Conservation (phyloP, 2,329 filamentous ascomycete species). For the Colletotrichum navitas region DNA sequence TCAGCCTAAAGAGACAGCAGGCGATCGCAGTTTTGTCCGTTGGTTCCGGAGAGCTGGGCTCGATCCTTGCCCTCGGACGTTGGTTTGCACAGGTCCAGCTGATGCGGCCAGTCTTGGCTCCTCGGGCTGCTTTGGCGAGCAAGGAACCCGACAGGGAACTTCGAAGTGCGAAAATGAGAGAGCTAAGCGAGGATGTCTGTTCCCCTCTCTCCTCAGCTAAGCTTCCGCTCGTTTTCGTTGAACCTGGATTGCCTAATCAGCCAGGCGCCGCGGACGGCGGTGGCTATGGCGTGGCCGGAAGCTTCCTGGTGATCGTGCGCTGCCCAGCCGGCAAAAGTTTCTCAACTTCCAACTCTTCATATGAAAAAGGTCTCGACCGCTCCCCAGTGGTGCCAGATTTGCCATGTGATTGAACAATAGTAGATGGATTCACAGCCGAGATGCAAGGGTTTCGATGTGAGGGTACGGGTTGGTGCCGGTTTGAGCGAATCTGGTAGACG, state of each 20-base stretch:
- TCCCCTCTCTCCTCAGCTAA: neutral
- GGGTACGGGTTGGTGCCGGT: no score
- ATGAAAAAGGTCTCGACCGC: neutral
- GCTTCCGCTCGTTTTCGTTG: neutral
- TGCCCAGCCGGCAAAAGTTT: neutral
- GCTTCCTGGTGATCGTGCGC: neutral
- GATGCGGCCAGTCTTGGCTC: conserved; percentile 23
- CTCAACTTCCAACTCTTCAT: no score
- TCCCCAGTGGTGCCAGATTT: neutral
- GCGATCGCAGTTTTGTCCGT: neutral
- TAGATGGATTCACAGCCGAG: neutral
- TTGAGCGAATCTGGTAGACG: neutral
- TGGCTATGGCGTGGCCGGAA: conserved; percentile 13
- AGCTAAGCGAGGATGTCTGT: neutral
- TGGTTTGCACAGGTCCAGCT: conserved; percentile 5
- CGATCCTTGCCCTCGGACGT: conserved; percentile 20
- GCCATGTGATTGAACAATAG: neutral
- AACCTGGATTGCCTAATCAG: neutral
- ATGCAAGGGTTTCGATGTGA: neutral
- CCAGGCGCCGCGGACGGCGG: neutral
- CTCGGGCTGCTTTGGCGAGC: neutral
- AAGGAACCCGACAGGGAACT: neutral
- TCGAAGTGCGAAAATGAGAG: conserved; percentile 1
- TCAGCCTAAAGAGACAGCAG: neutral
- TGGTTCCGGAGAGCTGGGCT: neutral